phyloP scores from a whole-genome alignment of 306 rosid genomes.

The Trifolium dubium region DNA sequence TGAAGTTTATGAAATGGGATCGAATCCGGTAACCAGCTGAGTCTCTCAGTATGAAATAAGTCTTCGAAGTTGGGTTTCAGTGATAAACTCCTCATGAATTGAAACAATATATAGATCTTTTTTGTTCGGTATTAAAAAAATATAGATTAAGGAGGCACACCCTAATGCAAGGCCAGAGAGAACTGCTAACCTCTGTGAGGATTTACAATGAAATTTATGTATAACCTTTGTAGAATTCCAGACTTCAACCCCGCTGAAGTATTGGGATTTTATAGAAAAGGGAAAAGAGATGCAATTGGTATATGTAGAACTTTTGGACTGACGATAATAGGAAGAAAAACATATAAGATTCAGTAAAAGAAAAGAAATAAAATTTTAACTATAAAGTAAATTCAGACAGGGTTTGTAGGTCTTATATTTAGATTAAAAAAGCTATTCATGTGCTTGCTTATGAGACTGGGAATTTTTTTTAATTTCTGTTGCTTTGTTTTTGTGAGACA shows the following conservation, averaged over 20 bases:
- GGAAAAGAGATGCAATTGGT: too few relatives aligned
- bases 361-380: background rate
- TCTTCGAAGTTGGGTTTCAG: background rate
- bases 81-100: background rate
- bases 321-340: background rate
- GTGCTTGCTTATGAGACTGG: background rate
- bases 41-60: background rate
- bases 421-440: background rate
- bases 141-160: too few relatives aligned
- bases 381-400: background rate
- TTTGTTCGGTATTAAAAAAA: too few relatives aligned
- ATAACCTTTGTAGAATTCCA: too few relatives aligned
- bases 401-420: background rate
- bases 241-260: too few relatives aligned
- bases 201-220: too few relatives aligned
- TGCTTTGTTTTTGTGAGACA: constrained; percentile 2
- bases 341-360: background rate
- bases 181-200: too few relatives aligned
- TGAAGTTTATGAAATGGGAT: background rate
- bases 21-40: background rate
- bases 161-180: too few relatives aligned
- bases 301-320: background rate
- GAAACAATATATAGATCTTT: too few relatives aligned
- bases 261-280: too few relatives aligned
- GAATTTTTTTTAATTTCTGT: background rate